Evolutionary conservation across 2,329 filamentous ascomycete species (phyloP).

Genomic region (Paraphaeosphaeria sporulosa): DNA sequence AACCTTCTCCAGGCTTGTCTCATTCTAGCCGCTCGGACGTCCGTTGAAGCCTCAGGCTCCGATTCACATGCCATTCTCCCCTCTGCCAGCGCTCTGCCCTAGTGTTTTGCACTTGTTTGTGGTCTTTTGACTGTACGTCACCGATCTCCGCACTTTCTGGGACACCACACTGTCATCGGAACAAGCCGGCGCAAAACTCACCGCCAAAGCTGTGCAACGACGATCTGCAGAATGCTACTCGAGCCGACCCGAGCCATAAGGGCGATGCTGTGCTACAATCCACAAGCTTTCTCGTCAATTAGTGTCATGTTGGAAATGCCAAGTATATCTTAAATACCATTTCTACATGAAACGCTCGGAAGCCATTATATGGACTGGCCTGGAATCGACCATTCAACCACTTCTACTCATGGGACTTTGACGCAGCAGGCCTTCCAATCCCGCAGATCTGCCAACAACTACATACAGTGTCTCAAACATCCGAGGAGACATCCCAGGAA

Average conservation of each 20-base stretch:
- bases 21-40: not conserved
- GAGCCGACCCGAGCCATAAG: constrained; percentile 11
- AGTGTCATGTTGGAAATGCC: constrained; percentile 1
- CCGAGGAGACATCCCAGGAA: constrained; percentile 30
- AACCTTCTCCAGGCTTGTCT: not conserved
- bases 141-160: constrained; percentile 1
- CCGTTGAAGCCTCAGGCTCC: not conserved
- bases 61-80: constrained; percentile 1
- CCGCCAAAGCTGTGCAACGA: constrained; percentile 44
- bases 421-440: constrained; percentile 12
- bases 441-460: constrained; percentile 18
- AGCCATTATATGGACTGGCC: constrained; percentile 16
- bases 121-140: not conserved
- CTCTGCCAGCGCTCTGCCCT: not conserved
- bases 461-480: constrained; percentile 24
- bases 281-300: constrained; percentile 4
- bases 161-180: not conserved
- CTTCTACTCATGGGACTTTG: not conserved
- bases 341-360: constrained; percentile 39
- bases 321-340: constrained; percentile 20
- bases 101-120: not conserved
- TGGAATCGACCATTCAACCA: not conserved
- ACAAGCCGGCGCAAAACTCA: constrained; percentile 23
- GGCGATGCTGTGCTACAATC: constrained; percentile 13
- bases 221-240: constrained; percentile 18